Conservation (phyloP, 2,329 filamentous ascomycete species). For the Rhytidhysteron rufulum region DNA sequence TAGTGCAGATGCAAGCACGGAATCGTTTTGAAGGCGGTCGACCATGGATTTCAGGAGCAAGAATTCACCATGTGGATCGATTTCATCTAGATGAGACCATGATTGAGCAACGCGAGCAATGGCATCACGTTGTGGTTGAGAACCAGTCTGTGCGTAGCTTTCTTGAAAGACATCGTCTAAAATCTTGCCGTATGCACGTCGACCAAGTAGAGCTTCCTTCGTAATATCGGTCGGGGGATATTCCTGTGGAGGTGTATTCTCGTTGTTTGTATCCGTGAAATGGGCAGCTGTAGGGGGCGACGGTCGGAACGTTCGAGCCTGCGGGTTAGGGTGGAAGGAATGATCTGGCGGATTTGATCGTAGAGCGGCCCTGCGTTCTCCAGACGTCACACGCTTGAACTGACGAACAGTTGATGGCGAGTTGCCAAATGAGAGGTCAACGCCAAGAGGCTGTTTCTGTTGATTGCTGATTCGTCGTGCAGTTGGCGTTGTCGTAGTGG, state of each 20-base stretch:
- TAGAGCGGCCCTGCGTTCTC: constrained; percentile 34
- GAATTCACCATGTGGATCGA: constrained; percentile 88
- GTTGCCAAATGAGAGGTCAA: constrained; percentile 92
- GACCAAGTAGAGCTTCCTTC: constrained; percentile 80
- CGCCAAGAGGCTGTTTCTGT: constrained; percentile 71
- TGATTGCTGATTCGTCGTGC: constrained; percentile 41
- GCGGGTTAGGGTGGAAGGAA: constrained; percentile 32
- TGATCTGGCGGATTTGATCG: constrained; percentile 25
- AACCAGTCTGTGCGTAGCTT: constrained; percentile 73
- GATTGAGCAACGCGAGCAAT: constrained; percentile 80
- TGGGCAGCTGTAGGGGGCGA: constrained; percentile 30
- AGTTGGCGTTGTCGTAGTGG: constrained; percentile 38
- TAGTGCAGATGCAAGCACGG: constrained; percentile 55
- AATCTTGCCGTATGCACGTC: constrained; percentile 74
- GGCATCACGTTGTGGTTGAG: constrained; percentile 72
- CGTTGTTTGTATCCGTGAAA: constrained; percentile 44
- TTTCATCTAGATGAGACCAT: constrained; percentile 75
- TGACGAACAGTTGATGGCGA: constrained; percentile 86
- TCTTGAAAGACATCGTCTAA: constrained; percentile 82
- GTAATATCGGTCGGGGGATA: constrained; percentile 52
- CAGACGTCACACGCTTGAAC: constrained; percentile 81
- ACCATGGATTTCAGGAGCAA: constrained; percentile 76
- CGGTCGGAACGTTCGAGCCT: constrained; percentile 34
- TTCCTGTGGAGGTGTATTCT: constrained; percentile 57
- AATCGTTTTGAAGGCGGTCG: constrained; percentile 66